Evolutionary conservation across 1,139 yeast species (phyloP).

Genomic region (Hanseniaspora gamundiae): DNA sequence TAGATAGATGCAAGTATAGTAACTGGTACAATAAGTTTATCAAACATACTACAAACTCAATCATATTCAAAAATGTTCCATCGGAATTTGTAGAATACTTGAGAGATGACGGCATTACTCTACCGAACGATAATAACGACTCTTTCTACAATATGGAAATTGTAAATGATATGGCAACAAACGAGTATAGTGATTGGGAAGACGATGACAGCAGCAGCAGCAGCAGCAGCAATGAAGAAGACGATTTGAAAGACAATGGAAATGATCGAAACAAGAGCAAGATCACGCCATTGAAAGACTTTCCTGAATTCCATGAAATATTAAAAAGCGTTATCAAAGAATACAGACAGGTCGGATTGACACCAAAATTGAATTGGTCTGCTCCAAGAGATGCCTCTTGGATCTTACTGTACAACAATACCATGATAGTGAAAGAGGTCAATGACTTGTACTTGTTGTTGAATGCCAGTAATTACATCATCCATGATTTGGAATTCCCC

Average conservation of each 20-base stretch:
- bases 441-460: constrained; percentile 68
- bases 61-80: constrained; percentile 55
- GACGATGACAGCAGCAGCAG: constrained; percentile 26
- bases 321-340: constrained; percentile 33
- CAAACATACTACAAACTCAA: constrained; percentile 30
- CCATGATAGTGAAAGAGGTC: constrained; percentile 55
- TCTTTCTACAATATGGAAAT: constrained; percentile 28
- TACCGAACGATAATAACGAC: constrained; percentile 33
- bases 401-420: constrained; percentile 63
- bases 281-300: constrained; percentile 32
- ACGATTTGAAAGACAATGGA: constrained; percentile 16
- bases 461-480: constrained; percentile 78
- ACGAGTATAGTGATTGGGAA: constrained; percentile 66
- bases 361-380: constrained; percentile 93
- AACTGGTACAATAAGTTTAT: constrained; percentile 55
- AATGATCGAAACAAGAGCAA: background rate
- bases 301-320: constrained; percentile 45
- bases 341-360: constrained; percentile 40
- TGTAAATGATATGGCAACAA: constrained; percentile 35
- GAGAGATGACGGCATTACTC: constrained; percentile 59
- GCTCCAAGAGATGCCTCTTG: constrained; percentile 91
- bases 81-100: constrained; percentile 55
- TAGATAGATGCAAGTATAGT: constrained; percentile 60
- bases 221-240: constrained; percentile 9
- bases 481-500: constrained; percentile 70